A percentile compares a stretch with the other conserved stretches of the same genome.
Evolutionary conservation across 1,284 basidiomycete genomes (phyloP).

Genomic region (Irpex rosettiformis): DNA sequence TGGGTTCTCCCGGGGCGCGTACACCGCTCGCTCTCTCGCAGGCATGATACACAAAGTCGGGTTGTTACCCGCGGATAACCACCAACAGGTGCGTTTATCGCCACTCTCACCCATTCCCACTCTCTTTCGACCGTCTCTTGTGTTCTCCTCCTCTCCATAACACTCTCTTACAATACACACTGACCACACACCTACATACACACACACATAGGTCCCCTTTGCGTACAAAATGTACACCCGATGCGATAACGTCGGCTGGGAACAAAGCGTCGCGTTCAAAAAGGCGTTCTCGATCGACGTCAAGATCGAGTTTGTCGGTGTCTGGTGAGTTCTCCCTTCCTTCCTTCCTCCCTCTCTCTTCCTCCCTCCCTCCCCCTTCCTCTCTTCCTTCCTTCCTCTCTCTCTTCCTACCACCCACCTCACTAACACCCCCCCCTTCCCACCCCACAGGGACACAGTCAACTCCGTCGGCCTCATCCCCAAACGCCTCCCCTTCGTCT

Average conservation of each 20-base stretch:
- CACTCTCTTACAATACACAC: background rate
- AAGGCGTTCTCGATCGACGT: conserved; percentile 40
- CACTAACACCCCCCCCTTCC: background rate
- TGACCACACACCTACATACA: background rate
- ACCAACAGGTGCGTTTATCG: conserved; percentile 23
- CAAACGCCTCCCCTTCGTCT: conserved; percentile 17
- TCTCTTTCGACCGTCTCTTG: no score
- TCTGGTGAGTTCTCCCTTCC: conserved; percentile 35
- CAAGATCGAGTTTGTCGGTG: conserved; percentile 43
- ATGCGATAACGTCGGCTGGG: conserved; percentile 21
- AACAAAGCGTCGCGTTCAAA: conserved; percentile 28
- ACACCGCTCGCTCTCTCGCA: conserved; percentile 47
- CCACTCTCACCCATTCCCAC: no score
- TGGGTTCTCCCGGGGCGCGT: conserved; percentile 68
- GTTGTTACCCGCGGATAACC: conserved; percentile 25
- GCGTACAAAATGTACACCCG: conserved; percentile 35
- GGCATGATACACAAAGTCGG: conserved; percentile 41
- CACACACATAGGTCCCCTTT: conserved; percentile 26
- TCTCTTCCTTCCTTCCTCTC: no score
- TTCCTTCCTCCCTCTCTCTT: background rate
- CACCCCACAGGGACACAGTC: conserved; percentile 31
- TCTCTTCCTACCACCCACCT: no score
- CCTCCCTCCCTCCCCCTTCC: no score
- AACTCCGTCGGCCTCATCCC: conserved; percentile 20
- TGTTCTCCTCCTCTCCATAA: no score